Conservation (phyloP, 2,329 filamentous ascomycete genomes). For the Thielaviopsis populi region DNA sequence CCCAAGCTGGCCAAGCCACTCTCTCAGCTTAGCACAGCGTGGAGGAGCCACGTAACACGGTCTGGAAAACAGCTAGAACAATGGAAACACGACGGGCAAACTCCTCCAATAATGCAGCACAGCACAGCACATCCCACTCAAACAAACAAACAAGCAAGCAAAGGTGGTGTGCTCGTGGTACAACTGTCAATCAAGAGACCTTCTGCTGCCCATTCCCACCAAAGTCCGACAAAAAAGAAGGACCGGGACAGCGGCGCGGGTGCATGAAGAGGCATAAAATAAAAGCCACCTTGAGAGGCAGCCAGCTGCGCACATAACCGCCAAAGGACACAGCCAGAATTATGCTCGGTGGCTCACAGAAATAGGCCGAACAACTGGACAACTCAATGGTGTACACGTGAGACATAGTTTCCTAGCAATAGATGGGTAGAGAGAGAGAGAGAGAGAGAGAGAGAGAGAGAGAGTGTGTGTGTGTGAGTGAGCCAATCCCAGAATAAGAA, state of each 20-base stretch:
- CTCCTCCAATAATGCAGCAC: not conserved
- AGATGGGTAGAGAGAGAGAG: not conserved
- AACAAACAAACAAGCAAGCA: not conserved
- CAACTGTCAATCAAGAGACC: slow-evolving; percentile 2
- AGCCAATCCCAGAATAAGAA: too few species aligned
- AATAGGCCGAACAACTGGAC: not conserved
- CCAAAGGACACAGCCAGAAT: not conserved
- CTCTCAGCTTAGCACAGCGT: not conserved
- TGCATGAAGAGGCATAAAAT: not conserved
- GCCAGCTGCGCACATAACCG: not conserved
- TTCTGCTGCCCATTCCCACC: not conserved
- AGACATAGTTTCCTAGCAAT: not conserved
- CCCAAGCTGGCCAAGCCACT: not conserved
- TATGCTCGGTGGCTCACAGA: not conserved
- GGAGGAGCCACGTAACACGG: not conserved
- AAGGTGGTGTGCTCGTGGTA: not conserved
- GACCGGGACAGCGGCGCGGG: not conserved
- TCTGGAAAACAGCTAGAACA: not conserved
- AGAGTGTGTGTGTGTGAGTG: too few species aligned
- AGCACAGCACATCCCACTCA: not conserved
- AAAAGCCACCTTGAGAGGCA: not conserved
- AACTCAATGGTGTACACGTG: not conserved
- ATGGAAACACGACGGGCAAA: not conserved
- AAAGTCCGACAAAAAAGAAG: not conserved
- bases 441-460: not conserved